These are phyloP conservation scores for Cicer cuneatum DNA, from an alignment of 306 rosid genomes.

Conservation along the genomic window DNA sequence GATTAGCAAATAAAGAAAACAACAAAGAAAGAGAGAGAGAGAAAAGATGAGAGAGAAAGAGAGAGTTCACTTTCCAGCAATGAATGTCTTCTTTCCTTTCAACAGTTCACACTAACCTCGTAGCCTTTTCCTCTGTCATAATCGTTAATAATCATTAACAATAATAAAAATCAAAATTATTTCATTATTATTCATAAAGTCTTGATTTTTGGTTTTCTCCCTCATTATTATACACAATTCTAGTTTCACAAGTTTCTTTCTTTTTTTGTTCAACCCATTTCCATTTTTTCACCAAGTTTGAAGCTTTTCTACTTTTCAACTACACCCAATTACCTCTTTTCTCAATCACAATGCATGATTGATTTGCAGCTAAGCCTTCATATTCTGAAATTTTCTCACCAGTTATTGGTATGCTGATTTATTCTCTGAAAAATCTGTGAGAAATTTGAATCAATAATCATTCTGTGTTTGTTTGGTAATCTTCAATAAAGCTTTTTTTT, in stretches of 20 bases:
- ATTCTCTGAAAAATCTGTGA: neutral
- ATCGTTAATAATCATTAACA: conserved; percentile 33
- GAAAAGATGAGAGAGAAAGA: conserved; percentile 22
- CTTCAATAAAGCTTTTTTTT: conserved; percentile 14
- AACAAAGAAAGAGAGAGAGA: neutral
- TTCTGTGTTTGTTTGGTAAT: neutral
- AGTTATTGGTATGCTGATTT: conserved; percentile 42
- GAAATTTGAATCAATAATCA: neutral
- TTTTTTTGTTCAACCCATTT: conserved; percentile 41
- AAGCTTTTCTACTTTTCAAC: conserved; percentile 45
- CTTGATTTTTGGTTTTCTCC: conserved; percentile 34
- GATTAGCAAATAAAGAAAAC: conserved; percentile 39
- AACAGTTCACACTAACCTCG: conserved; percentile 29
- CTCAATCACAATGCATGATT: conserved; percentile 22
- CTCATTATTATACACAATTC: conserved; percentile 32
- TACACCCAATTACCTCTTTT: conserved; percentile 37
- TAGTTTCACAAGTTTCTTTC: conserved; percentile 29
- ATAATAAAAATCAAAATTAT: too few relatives aligned
- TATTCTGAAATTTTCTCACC: conserved; percentile 35
- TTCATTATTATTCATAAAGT: conserved; percentile 24
- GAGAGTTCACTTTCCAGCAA: conserved; percentile 42
- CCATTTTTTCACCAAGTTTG: conserved; percentile 37
- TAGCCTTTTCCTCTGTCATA: conserved; percentile 48
- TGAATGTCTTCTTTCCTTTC: conserved; percentile 35
- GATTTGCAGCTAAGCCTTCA: conserved; percentile 25